A percentile compares a stretch with the other conserved stretches of the same genome.
These are phyloP conservation scores for Aspergillus carlsbadensis DNA, from an alignment of 495 filamentous ascomycete genomes.

Conservation along the genomic window DNA sequence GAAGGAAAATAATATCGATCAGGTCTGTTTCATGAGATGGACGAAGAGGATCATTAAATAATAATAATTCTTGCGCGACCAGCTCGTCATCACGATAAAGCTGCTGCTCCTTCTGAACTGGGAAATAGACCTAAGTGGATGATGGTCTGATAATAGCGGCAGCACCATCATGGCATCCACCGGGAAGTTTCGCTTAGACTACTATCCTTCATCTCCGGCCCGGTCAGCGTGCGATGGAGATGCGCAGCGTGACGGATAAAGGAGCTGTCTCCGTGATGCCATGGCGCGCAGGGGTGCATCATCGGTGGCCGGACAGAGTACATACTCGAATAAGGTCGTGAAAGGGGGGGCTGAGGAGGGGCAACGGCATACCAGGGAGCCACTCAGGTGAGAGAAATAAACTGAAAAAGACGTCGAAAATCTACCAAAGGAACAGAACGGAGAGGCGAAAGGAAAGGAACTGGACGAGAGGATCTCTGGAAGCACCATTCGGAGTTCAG, in stretches of 20 bases:
- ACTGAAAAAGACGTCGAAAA: slow-evolving; percentile 6
- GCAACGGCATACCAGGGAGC: slow-evolving; percentile 19
- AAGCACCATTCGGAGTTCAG: slow-evolving; percentile 11
- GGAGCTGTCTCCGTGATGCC: slow-evolving; percentile 16
- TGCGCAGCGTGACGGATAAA: slow-evolving; percentile 19
- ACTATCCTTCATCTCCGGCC: slow-evolving; percentile 29
- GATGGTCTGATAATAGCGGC: slow-evolving; percentile 24
- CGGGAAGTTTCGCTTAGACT: slow-evolving; percentile 25
- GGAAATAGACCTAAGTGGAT: slow-evolving; percentile 17
- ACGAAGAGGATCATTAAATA: slow-evolving; percentile 18
- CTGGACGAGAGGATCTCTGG: slow-evolving; percentile 7
- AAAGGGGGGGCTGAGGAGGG: slow-evolving; percentile 21
- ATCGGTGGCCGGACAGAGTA: slow-evolving; percentile 18
- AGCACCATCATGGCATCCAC: slow-evolving; percentile 23
- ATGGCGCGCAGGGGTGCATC: slow-evolving; percentile 25
- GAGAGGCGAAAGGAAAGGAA: slow-evolving; percentile 1
- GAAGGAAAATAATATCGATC: slow-evolving; percentile 11
- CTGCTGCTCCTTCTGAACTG: slow-evolving; percentile 12
- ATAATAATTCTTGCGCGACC: slow-evolving; percentile 16
- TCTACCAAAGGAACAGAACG: slow-evolving; percentile 12
- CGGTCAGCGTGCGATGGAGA: slow-evolving; percentile 20
- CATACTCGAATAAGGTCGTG: slow-evolving; percentile 17
- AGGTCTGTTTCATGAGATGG: slow-evolving; percentile 1
- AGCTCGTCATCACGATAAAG: slow-evolving; percentile 14
- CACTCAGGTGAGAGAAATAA: slow-evolving; percentile 17